Evolutionary conservation across 331 rosid species (phyloP).

Genomic region (Telfairia occidentalis): DNA sequence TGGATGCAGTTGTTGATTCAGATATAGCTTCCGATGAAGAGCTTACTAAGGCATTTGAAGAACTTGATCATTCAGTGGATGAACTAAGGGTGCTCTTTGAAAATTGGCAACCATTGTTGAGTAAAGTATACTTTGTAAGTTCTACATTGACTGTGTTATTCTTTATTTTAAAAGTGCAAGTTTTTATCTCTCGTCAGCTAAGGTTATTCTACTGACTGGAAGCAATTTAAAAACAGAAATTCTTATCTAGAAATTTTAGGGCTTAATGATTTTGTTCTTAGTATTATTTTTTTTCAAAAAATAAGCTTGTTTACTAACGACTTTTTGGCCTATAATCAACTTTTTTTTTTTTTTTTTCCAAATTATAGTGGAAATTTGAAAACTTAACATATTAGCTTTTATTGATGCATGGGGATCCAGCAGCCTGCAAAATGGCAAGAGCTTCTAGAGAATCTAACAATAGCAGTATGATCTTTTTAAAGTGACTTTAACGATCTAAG

Average conservation of each 20-base stretch:
- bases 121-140: constrained; percentile 94
- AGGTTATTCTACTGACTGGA: neutral
- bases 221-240: neutral
- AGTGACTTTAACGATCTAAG: neutral
- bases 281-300: neutral
- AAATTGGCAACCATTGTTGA: constrained; percentile 73
- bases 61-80: constrained; percentile 48
- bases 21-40: constrained; percentile 56
- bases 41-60: constrained; percentile 50
- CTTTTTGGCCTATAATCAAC: neutral
- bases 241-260: neutral
- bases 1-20: constrained; percentile 57
- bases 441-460: neutral
- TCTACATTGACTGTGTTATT: constrained; percentile 11
- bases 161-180: constrained; percentile 1
- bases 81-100: constrained; percentile 63
- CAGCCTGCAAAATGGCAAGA: neutral
- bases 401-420: neutral
- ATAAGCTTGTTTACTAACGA: neutral
- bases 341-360: neutral
- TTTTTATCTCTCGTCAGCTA: constrained; percentile 11
- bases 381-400: neutral
- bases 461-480: neutral
- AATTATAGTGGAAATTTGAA: neutral
- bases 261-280: neutral